A percentile compares a stretch with the other conserved stretches of the same genome.
phyloP scores from a whole-genome alignment of 2,329 filamentous ascomycete genomes.

The Fusarium coffeatum region DNA sequence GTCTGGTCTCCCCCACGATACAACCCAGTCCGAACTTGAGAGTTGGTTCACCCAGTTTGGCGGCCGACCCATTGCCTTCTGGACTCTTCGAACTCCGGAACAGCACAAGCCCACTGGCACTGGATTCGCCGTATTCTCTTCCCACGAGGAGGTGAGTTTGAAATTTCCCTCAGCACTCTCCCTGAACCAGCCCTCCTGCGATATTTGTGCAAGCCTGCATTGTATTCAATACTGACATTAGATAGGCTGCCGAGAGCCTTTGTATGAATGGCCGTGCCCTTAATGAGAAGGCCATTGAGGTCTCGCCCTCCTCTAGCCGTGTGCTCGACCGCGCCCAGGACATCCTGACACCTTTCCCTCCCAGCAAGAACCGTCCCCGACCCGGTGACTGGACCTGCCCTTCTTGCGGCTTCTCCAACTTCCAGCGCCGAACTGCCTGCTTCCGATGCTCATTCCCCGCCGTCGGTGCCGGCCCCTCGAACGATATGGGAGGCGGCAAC shows the following conservation, averaged over 20 bases:
- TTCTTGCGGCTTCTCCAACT: conserved; percentile 98
- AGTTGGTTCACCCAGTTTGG: conserved; percentile 99
- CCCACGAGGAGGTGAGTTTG: conserved; percentile 90
- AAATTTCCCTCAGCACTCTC: neutral
- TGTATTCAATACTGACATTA: conserved; percentile 23
- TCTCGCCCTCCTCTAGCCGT: conserved; percentile 95
- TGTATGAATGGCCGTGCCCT: conserved; percentile 99
- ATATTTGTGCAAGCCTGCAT: neutral
- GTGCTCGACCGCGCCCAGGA: conserved; percentile 95
- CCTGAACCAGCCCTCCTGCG: neutral
- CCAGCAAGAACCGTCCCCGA: conserved; percentile 96
- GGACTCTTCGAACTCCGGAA: conserved; percentile 96
- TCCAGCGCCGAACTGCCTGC: conserved; percentile 96
- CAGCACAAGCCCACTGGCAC: conserved; percentile 99
- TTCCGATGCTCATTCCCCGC: conserved; percentile 99
- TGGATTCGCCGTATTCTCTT: conserved; percentile 98
- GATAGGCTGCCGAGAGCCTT: conserved; percentile 91
- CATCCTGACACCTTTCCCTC: conserved; percentile 96
- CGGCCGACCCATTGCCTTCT: conserved; percentile 97
- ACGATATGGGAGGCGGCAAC: conserved; percentile 74
- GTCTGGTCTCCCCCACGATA: conserved; percentile 96
- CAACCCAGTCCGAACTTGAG: conserved; percentile 97
- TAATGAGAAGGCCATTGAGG: conserved; percentile 99
- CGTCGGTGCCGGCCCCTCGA: conserved; percentile 79
- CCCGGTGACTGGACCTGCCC: conserved; percentile 99